A percentile compares a stretch with the other conserved stretches of the same genome.
Conservation (phyloP, 1,284 basidiomycete species). For the Pseudomicrostroma phylloplanum region DNA sequence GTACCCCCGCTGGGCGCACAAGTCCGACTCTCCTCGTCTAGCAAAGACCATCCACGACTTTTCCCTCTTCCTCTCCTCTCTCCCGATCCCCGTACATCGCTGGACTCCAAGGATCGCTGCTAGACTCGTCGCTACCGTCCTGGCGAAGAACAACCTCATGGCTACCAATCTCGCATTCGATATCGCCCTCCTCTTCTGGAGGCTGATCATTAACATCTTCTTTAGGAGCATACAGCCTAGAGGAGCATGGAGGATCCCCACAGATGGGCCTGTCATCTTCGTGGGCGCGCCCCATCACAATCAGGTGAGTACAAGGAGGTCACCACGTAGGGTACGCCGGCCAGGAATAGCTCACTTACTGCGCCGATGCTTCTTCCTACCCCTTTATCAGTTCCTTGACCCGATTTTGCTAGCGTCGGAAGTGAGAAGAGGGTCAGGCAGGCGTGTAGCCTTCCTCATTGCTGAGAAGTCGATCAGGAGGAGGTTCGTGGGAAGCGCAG, state of each 20-base stretch:
- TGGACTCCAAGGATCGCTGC: conserved; percentile 32
- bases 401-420: conserved; percentile 82
- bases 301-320: conserved; percentile 59
- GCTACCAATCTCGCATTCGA: conserved; percentile 50
- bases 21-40: conserved; percentile 24
- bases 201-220: conserved; percentile 65
- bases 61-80: conserved; percentile 28
- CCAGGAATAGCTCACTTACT: background rate
- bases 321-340: background rate
- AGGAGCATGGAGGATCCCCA: conserved; percentile 88
- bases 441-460: conserved; percentile 80
- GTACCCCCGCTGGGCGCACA: conserved; percentile 20
- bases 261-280: conserved; percentile 86
- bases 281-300: conserved; percentile 95
- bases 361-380: background rate
- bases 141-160: conserved; percentile 32
- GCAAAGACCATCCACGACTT: conserved; percentile 30
- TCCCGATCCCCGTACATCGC: conserved; percentile 39
- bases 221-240: conserved; percentile 57
- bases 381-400: conserved; percentile 73
- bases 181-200: conserved; percentile 55
- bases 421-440: conserved; percentile 71
- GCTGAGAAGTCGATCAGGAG: conserved; percentile 89
- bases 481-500: conserved; percentile 73
- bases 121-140: conserved; percentile 27